Evolutionary conservation across 1,284 basidiomycete genomes (phyloP).

Genomic region (Neonothopanus nambi): DNA sequence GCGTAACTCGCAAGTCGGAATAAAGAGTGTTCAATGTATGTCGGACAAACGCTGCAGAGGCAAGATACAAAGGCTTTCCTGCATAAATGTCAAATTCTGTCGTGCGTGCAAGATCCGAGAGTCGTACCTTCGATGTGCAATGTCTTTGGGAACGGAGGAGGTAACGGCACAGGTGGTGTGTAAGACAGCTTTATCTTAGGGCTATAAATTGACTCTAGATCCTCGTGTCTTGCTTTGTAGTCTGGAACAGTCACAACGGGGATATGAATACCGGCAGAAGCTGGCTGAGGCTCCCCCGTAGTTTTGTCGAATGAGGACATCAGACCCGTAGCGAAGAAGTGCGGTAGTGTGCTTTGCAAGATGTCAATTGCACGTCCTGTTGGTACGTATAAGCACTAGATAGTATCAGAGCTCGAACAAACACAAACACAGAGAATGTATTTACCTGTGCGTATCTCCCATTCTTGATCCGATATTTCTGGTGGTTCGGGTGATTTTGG

Average conservation of each 20-base stretch:
- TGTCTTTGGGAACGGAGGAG: conserved; percentile 66
- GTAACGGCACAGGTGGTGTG: conserved; percentile 63
- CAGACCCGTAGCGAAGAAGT: conserved; percentile 71
- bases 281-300: conserved; percentile 34
- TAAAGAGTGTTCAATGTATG: conserved; percentile 76
- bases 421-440: conserved; percentile 2
- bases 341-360: conserved; percentile 65
- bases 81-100: background rate
- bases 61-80: conserved; percentile 71
- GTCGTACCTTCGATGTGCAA: conserved; percentile 68
- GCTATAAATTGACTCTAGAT: conserved; percentile 54
- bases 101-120: background rate
- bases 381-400: conserved; percentile 12
- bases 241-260: conserved; percentile 22
- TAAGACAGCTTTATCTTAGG: conserved; percentile 56
- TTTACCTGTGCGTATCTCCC: conserved; percentile 67
- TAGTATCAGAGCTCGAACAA: conserved; percentile 30
- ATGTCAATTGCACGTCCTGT: conserved; percentile 71
- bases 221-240: conserved; percentile 22
- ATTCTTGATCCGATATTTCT: conserved; percentile 52
- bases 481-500: background rate
- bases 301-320: conserved; percentile 53
- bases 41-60: conserved; percentile 67
- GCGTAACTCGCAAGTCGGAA: conserved; percentile 57
- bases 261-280: conserved; percentile 14